These are phyloP conservation scores for Eragrostis tef DNA, from an alignment of 202 grass and related monocot genomes.

Conservation along the genomic window DNA sequence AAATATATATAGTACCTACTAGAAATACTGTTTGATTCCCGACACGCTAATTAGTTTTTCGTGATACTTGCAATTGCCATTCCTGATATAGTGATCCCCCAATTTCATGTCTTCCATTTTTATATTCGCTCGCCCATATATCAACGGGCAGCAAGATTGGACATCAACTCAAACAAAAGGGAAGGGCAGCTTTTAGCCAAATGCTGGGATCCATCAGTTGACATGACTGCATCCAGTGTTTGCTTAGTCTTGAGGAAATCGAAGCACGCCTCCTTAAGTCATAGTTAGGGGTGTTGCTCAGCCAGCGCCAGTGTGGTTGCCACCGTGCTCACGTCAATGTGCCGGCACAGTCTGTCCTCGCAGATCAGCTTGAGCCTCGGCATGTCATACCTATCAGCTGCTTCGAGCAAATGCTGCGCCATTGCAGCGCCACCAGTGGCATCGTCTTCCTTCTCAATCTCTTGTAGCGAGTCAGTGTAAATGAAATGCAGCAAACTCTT, in stretches of 20 bases:
- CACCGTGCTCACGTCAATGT: neutral
- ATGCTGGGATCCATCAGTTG: constrained; percentile 9
- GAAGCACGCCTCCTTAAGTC: constrained; percentile 20
- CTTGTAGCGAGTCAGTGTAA: constrained; percentile 1
- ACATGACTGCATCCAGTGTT: neutral
- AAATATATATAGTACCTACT: neutral
- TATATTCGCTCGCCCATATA: neutral
- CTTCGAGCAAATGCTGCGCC: constrained; percentile 20
- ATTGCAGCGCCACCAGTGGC: neutral
- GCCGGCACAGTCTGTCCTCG: neutral
- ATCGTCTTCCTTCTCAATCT: neutral
- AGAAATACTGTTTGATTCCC: neutral
- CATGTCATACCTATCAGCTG: constrained; percentile 21
- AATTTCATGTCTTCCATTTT: neutral
- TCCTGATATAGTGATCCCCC: neutral
- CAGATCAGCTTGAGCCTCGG: constrained; percentile 12
- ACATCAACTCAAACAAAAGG: constrained; percentile 7
- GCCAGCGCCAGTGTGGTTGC: neutral
- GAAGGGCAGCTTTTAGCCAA: constrained; percentile 9
- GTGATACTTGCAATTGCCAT: neutral
- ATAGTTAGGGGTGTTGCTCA: neutral
- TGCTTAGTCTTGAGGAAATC: neutral
- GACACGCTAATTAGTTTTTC: neutral
- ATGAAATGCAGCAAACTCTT: constrained; percentile 5
- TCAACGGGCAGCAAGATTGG: neutral